Evolutionary conservation across 2,329 filamentous ascomycete genomes (phyloP).

Genomic region (Colletotrichum theobromicola): DNA sequence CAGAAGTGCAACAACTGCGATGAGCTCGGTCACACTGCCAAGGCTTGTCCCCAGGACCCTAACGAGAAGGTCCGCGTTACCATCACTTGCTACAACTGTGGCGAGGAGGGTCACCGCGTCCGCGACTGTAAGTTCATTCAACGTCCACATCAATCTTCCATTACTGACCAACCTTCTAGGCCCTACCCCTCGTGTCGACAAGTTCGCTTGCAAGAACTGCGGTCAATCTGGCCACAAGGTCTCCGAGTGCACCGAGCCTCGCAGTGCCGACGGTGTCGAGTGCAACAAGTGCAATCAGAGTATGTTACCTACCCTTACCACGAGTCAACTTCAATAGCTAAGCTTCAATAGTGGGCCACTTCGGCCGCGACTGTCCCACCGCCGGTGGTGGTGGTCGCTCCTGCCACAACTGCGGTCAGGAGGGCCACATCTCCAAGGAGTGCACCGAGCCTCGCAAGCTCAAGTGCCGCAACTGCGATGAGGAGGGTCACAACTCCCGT

Average conservation of each 20-base stretch:
- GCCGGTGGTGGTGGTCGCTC: slow-evolving; percentile 58
- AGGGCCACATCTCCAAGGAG: slow-evolving; percentile 61
- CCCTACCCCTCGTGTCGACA: slow-evolving; percentile 65
- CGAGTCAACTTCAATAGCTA: not conserved
- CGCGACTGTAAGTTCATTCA: slow-evolving; percentile 64
- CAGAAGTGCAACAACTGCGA: slow-evolving; percentile 69
- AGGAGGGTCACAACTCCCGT: slow-evolving; percentile 64
- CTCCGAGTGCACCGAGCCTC: slow-evolving; percentile 61
- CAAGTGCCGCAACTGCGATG: slow-evolving; percentile 66
- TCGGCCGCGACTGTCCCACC: slow-evolving; percentile 69
- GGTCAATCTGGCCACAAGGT: slow-evolving; percentile 58
- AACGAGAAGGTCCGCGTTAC: slow-evolving; percentile 48
- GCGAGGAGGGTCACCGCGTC: slow-evolving; percentile 66
- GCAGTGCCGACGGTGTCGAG: slow-evolving; percentile 66
- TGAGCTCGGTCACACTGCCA: slow-evolving; percentile 67
- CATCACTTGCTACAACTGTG: slow-evolving; percentile 71
- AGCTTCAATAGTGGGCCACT: slow-evolving; percentile 59
- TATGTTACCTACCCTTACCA: slow-evolving; percentile 36
- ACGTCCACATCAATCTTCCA: not conserved
- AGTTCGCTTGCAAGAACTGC: slow-evolving; percentile 73
- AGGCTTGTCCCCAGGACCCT: slow-evolving; percentile 64
- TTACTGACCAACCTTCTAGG: slow-evolving; percentile 39
- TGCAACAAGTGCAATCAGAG: slow-evolving; percentile 70
- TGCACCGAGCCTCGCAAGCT: slow-evolving; percentile 54
- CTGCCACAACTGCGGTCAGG: slow-evolving; percentile 68